Evolutionary conservation across 2,329 filamentous ascomycete genomes (phyloP).

Genomic region (Ramularia collo-cygni): DNA sequence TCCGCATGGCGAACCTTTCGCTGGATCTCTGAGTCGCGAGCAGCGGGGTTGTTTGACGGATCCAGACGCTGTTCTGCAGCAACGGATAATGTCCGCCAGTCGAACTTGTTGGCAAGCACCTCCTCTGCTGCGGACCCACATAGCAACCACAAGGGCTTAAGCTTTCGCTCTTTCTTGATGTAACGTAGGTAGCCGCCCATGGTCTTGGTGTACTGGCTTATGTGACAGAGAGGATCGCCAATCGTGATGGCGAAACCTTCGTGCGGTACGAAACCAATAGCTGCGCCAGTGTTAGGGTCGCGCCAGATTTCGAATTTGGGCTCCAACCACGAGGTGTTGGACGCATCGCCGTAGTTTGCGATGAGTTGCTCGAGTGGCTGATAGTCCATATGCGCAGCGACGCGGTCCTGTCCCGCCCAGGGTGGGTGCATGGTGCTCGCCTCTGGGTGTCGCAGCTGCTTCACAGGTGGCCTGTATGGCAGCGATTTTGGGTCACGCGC

Average conservation of each 20-base stretch:
- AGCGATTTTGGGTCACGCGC: constrained; percentile 83
- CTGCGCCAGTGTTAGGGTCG: constrained; percentile 69
- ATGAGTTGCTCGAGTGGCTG: constrained; percentile 81
- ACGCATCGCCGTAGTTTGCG: constrained; percentile 90
- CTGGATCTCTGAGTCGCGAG: constrained; percentile 59
- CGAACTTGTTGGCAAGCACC: constrained; percentile 69
- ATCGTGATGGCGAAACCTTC: constrained; percentile 76
- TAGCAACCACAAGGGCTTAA: constrained; percentile 84
- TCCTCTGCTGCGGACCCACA: constrained; percentile 73
- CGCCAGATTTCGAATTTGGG: constrained; percentile 84
- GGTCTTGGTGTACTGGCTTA: constrained; percentile 65
- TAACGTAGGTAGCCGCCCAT: constrained; percentile 68
- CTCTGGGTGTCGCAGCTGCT: constrained; percentile 73
- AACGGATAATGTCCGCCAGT: constrained; percentile 84
- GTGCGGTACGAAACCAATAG: constrained; percentile 73
- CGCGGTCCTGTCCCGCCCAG: constrained; percentile 50
- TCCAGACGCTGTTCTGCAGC: constrained; percentile 85
- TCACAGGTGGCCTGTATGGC: constrained; percentile 57
- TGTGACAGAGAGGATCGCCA: constrained; percentile 80
- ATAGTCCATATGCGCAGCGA: constrained; percentile 45
- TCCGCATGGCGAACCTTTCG: constrained; percentile 76
- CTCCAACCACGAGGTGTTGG: constrained; percentile 90
- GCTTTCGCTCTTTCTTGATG: constrained; percentile 60
- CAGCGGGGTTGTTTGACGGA: constrained; percentile 58
- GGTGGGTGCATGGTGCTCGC: constrained; percentile 70